Evolutionary conservation across 164 flowering plant species (phyloP).

Genomic region (Annona cherimola): DNA sequence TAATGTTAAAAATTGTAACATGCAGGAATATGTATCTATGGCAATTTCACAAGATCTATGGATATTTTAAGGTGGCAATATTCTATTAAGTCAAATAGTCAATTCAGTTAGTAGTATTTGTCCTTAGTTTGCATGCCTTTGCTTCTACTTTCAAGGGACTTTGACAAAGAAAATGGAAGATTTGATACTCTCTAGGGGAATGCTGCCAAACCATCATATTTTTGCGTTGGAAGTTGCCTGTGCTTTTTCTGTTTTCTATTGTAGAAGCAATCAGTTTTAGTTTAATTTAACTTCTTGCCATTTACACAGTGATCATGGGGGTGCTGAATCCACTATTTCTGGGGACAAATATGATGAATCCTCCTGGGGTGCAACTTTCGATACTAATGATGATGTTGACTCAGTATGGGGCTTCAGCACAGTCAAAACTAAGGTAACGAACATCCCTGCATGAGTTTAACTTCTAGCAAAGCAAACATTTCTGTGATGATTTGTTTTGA

Average conservation of each 20-base stretch:
- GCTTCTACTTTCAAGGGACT: neutral
- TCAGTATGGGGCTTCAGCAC: conserved; percentile 85
- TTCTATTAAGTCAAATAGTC: no score
- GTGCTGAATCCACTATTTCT: conserved; percentile 47
- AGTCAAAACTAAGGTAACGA: conserved; percentile 45
- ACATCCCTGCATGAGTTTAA: neutral
- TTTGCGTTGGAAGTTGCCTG: neutral
- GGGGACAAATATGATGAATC: conserved; percentile 63
- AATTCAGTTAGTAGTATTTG: no score
- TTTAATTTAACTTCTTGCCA: no score
- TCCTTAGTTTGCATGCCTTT: neutral
- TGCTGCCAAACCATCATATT: neutral
- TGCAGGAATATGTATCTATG: no score
- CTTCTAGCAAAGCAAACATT: no score
- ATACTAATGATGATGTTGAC: conserved; percentile 69
- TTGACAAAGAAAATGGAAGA: neutral
- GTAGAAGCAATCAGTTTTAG: neutral
- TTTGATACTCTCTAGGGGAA: neutral
- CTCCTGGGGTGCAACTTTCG: conserved; percentile 72
- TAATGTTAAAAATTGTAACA: no score
- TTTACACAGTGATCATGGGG: conserved; percentile 58
- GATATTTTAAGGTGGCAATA: no score
- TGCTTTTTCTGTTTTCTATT: no score
- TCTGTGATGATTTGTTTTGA: no score
- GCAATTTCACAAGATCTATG: no score